phyloP scores from a whole-genome alignment of 1,284 basidiomycete species.

The Sanguinoderma infundibulare region DNA sequence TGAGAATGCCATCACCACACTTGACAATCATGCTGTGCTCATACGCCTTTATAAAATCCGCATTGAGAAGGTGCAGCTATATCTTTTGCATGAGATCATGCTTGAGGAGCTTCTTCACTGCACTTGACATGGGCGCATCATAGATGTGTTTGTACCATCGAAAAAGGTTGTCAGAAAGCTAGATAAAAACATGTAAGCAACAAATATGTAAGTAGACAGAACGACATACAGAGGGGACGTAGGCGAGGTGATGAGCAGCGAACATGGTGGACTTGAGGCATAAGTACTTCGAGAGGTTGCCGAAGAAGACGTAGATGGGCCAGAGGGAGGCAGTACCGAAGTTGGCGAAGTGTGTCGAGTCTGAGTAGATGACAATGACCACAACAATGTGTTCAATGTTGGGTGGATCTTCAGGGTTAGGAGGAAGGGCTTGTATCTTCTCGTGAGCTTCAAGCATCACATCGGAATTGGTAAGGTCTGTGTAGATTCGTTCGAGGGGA shows the following conservation, averaged over 20 bases:
- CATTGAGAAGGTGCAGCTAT: constrained; percentile 27
- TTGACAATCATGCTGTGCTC: constrained; percentile 29
- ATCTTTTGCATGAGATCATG: constrained; percentile 29
- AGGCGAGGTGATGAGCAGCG: constrained; percentile 37
- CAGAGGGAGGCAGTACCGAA: constrained; percentile 41
- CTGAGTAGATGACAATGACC: constrained; percentile 41
- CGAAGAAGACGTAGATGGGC: constrained; percentile 43
- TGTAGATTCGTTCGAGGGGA: constrained; percentile 1
- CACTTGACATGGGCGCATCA: constrained; percentile 2
- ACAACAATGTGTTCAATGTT: constrained; percentile 30
- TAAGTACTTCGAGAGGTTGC: constrained; percentile 42
- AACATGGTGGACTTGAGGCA: too few relatives aligned
- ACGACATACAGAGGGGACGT: neutral
- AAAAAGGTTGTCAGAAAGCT: constrained; percentile 26
- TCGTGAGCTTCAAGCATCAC: constrained; percentile 19
- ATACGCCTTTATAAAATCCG: constrained; percentile 29
- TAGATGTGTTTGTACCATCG: constrained; percentile 20
- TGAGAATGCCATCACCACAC: constrained; percentile 27
- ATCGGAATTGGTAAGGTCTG: constrained; percentile 19
- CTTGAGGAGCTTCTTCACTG: constrained; percentile 1
- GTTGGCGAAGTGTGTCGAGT: constrained; percentile 39
- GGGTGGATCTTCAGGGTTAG: constrained; percentile 5
- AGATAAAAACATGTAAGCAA: too few relatives aligned
- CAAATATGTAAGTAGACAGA: constrained; percentile 10
- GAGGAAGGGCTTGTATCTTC: constrained; percentile 18